Conservation (phyloP, 345 rosid genomes). For the Conringia planisiliqua region DNA sequence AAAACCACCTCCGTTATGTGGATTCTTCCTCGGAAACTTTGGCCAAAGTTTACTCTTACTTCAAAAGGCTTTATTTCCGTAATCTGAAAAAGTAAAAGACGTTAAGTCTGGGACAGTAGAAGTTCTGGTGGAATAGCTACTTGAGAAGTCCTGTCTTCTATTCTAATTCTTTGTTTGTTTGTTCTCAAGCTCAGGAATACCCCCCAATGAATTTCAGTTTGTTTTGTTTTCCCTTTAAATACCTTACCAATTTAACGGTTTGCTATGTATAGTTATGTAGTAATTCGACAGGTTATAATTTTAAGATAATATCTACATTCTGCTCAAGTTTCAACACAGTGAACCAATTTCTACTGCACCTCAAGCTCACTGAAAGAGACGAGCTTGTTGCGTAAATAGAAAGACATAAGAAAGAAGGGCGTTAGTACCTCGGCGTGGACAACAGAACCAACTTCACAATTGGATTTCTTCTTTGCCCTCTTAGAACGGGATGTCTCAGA, state of each 20-base stretch:
- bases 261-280: not conserved
- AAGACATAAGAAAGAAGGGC: not conserved
- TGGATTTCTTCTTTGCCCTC: conserved; percentile 75
- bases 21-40: conserved; percentile 72
- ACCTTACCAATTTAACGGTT: not conserved
- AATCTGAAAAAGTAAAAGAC: conserved; percentile 49
- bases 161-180: not conserved
- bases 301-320: not conserved
- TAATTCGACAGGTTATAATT: not conserved
- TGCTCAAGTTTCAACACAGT: not conserved
- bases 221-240: not conserved
- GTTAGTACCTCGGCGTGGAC: conserved; percentile 78
- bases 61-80: conserved; percentile 86
- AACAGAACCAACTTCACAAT: conserved; percentile 67
- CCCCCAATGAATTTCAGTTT: not conserved
- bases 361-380: not conserved
- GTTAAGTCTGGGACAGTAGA: conserved; percentile 12
- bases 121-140: not conserved
- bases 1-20: conserved; percentile 84
- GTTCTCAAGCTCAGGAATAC: not conserved
- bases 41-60: conserved; percentile 78
- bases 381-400: not conserved
- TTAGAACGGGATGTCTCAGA: conserved; percentile 68
- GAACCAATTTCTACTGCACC: conserved; percentile 1
- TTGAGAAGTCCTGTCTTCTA: not conserved